Base-by-base conservation (phyloP, 208 protist species). In the Novymonas esmeraldas region DNA sequence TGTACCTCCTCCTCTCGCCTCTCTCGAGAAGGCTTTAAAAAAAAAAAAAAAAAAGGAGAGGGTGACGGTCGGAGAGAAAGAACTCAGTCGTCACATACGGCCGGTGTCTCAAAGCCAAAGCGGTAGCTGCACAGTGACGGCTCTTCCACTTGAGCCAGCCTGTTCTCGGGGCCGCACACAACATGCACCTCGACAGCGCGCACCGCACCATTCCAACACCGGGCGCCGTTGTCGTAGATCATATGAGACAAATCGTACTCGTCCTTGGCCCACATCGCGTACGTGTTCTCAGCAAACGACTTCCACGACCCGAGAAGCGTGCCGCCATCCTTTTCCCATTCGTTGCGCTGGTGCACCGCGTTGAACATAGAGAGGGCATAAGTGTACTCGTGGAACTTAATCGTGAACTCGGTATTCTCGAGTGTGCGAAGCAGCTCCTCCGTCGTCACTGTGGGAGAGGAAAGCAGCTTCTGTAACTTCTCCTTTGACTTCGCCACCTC, bases 41-140 rank as follows among this genome's bases (percentile, higher is more conserved):
- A n/a, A 58, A 55, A 51, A 51, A 51, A 5, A 48, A 11, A 51
- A 42, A 13, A 6, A 42, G 13, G 13, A 6, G 26, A 58, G 2
- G 39, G 20, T 16, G 11, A 9, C 5, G 6, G 20, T 48, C 38
- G 16, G 39, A n/a, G n/a, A n/a, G n/a, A n/a, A n/a, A n/a, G n/a
- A 6, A 28, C 34, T 63, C 55, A 66, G 28, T 86, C 82, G 46
- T 89, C 79, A 46, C 89, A 95, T 31, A 85, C 46, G 0, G 84
- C 86, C 11, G 86, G 86, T 11, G 86, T 92, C 42, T 93, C 77
- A 70, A 92, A 93, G 13, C 88, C 74, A 76, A 95, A 82, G 45
- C 36, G 49, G 64, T 95, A 95, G n/a, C 62, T 75, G 63, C 89
- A 95, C 76, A 89, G 81, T 31, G 79, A 76, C 29, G 84, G 86